Conservation (phyloP, 805 yeast species). For the Metschnikowia baotianmanensis region DNA sequence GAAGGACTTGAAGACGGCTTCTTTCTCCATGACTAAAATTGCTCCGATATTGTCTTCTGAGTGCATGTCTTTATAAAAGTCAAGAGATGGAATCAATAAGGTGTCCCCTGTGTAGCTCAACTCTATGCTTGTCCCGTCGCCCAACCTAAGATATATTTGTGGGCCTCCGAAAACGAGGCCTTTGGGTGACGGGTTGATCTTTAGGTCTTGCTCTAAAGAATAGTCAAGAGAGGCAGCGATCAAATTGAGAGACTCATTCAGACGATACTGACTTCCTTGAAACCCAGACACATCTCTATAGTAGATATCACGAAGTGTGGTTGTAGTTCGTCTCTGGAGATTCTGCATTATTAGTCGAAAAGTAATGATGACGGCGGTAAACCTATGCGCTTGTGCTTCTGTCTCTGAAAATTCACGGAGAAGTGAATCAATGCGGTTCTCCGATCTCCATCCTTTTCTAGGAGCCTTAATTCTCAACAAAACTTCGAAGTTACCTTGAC, state of each 20-base stretch:
- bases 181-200: conserved; percentile 15
- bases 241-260: conserved; percentile 10
- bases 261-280: conserved; percentile 14
- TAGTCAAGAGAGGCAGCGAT: conserved; percentile 6
- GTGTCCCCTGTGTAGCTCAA: conserved; percentile 4
- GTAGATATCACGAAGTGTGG: conserved; percentile 18
- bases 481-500: neutral
- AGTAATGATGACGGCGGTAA: conserved; percentile 10
- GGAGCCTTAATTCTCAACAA: neutral
- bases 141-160: conserved; percentile 2
- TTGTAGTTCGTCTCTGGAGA: conserved; percentile 3
- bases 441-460: neutral
- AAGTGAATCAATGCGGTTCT: neutral
- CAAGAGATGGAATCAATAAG: conserved; percentile 8
- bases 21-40: conserved; percentile 37
- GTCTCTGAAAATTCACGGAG: conserved; percentile 15
- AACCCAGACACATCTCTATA: conserved; percentile 17
- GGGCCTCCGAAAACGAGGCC: conserved; percentile 18
- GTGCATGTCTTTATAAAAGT: neutral
- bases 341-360: conserved; percentile 10
- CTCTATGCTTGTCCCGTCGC: neutral
- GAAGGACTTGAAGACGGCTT: conserved; percentile 38
- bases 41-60: conserved; percentile 1
- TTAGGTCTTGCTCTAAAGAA: conserved; percentile 9
- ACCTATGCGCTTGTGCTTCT: conserved; percentile 8